These are phyloP conservation scores for Aspergillus funiculosus DNA, from an alignment of 495 filamentous ascomycete genomes.

Conservation along the genomic window DNA sequence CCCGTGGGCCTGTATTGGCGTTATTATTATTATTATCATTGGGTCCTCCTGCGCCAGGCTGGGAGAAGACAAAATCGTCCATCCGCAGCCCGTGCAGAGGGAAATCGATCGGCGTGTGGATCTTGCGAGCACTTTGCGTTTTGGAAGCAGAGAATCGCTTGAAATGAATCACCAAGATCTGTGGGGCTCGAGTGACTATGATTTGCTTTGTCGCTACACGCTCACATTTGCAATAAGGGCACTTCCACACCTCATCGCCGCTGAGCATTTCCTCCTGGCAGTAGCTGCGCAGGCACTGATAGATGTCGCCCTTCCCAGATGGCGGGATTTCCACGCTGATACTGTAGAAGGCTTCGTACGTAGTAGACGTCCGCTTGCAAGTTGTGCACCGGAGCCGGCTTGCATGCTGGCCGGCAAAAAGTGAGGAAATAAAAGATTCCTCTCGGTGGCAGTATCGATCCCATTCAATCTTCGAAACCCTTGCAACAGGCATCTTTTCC, in stretches of 20 bases:
- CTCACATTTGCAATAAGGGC: slow-evolving; percentile 61
- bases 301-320: slow-evolving; percentile 46
- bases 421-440: slow-evolving; percentile 57
- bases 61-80: slow-evolving; percentile 49
- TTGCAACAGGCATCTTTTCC: slow-evolving; percentile 54
- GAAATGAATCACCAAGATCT: slow-evolving; percentile 68
- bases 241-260: slow-evolving; percentile 66
- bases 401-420: slow-evolving; percentile 67
- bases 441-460: slow-evolving; percentile 62
- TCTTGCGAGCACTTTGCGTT: slow-evolving; percentile 54
- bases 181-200: slow-evolving; percentile 64
- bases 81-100: slow-evolving; percentile 60
- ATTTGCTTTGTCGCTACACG: slow-evolving; percentile 68
- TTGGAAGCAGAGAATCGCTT: slow-evolving; percentile 63
- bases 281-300: slow-evolving; percentile 62
- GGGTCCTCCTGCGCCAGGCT: slow-evolving; percentile 25
- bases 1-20: slow-evolving; percentile 15
- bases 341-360: slow-evolving; percentile 65
- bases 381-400: slow-evolving; percentile 58
- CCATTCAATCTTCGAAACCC: slow-evolving; percentile 63
- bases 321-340: slow-evolving; percentile 62
- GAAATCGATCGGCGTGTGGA: slow-evolving; percentile 63
- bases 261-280: slow-evolving; percentile 61
- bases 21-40: slow-evolving; percentile 28
- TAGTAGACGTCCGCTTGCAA: slow-evolving; percentile 62